Base-by-base conservation (phyloP, 2,329 filamentous ascomycete genomes). In the Aspergillus fumigatiaffinis region DNA sequence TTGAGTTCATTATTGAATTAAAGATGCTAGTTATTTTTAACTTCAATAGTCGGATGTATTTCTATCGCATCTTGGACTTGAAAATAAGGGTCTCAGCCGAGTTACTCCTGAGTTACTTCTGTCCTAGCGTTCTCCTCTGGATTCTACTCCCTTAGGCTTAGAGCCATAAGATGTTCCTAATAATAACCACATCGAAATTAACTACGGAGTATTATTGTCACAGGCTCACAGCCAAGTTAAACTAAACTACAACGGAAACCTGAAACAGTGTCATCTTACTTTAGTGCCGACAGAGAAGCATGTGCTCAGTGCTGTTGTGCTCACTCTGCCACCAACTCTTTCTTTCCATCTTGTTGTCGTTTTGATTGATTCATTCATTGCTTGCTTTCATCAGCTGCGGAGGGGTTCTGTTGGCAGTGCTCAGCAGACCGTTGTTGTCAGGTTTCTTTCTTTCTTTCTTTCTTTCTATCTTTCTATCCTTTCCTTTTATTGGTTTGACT, bases 201-300 rank as follows among this genome's bases (percentile, higher is more conserved):
- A 23, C 42, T 29, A 29, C 9, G 10, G 32, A 35, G 12, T 35
- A 35, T 32, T 26, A 5, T n/a, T 12, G 23, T 44, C 8, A 10
- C 41, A 44, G 28, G 28, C 28, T 29, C 28, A 29, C 28, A 29
- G 28, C 28, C 10, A 29, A 29, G 28, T 12, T 29, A 29, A 10
- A 29, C 28, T 29, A 29, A 29, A 29, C 51, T 50, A 55, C 50
- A 35, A 35, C 29, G n/a, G 50, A 50, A 38, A 25, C 46, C 51
- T 56, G 60, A 62, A 62, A 62, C 60, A 56, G 55, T 53, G 57
- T 56, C 44, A 60, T 55, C 50, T 57, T 49, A 53, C 21, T 42
- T 42, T 29, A 50, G 50, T 41, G 12, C 35, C 50, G 8, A 17
- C 21, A 29, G 50, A 14, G 10, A 32, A 41, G 20, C 29, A 23